Conservation (phyloP, 148 eudicot species). For the Rhododendron henanense region DNA sequence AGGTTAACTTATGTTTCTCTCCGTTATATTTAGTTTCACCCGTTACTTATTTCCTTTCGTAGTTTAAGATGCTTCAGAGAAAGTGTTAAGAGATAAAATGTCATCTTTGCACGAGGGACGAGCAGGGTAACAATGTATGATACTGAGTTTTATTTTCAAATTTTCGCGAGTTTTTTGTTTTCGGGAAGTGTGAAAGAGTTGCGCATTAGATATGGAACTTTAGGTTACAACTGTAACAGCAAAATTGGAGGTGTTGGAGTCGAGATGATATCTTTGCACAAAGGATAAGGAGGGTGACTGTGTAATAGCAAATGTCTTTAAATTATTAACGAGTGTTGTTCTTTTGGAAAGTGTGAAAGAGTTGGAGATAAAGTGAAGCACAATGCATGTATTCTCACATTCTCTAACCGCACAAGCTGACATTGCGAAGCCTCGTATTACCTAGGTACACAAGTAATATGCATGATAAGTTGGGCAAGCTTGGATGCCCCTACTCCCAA, state of each 20-base stretch:
- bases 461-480: not conserved
- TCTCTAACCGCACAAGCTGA: not conserved
- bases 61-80: not conserved
- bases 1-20: not conserved
- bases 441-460: not conserved
- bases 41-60: not conserved
- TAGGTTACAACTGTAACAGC: not conserved
- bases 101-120: not conserved
- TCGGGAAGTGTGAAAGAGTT: not conserved
- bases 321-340: not conserved
- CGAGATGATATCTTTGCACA: not conserved
- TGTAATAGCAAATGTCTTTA: not conserved
- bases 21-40: not conserved
- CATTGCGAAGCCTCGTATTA: not conserved
- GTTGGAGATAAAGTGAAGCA: not conserved
- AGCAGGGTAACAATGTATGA: not conserved
- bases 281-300: not conserved
- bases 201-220: not conserved
- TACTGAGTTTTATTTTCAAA: not conserved
- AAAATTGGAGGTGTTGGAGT: not conserved
- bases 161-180: not conserved
- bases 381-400: not conserved
- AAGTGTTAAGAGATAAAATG: not conserved
- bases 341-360: not conserved
- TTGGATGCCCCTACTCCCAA: not conserved